These are phyloP conservation scores for Cudoniella acicularis DNA, from an alignment of 495 filamentous ascomycete genomes.

Conservation along the genomic window DNA sequence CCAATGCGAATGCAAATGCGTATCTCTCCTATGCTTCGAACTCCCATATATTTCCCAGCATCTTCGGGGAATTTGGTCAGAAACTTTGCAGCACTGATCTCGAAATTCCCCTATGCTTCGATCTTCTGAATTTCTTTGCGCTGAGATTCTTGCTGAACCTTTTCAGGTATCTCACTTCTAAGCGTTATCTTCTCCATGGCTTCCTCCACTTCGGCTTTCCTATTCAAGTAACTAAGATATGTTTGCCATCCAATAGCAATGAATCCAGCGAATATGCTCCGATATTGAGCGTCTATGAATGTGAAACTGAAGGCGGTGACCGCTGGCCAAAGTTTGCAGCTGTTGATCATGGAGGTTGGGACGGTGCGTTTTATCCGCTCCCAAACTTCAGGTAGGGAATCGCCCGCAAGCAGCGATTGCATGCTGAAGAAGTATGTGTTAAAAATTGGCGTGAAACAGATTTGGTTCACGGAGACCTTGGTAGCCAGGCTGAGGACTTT, in stretches of 20 bases:
- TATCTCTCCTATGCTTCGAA: too few species aligned
- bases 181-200: background rate
- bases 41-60: too few species aligned
- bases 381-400: conserved; percentile 54
- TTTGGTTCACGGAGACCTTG: conserved; percentile 80
- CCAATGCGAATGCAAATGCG: too few species aligned
- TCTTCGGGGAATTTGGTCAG: too few species aligned
- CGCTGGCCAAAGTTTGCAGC: conserved; percentile 84
- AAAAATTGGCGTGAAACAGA: conserved; percentile 80
- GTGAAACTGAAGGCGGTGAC: conserved; percentile 87
- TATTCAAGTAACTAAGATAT: conserved; percentile 80
- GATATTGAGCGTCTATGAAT: conserved; percentile 72
- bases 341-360: conserved; percentile 71
- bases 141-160: background rate
- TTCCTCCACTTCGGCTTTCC: conserved; percentile 57
- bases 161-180: background rate
- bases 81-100: too few species aligned
- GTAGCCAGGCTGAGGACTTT: conserved; percentile 63
- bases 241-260: conserved; percentile 90
- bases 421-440: conserved; percentile 90
- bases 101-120: background rate
- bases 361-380: conserved; percentile 73
- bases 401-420: conserved; percentile 62
- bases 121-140: background rate
- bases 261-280: conserved; percentile 71